Evolutionary conservation across 1,284 basidiomycete species (phyloP).

Genomic region (Cutaneotrichosporon sp.): DNA sequence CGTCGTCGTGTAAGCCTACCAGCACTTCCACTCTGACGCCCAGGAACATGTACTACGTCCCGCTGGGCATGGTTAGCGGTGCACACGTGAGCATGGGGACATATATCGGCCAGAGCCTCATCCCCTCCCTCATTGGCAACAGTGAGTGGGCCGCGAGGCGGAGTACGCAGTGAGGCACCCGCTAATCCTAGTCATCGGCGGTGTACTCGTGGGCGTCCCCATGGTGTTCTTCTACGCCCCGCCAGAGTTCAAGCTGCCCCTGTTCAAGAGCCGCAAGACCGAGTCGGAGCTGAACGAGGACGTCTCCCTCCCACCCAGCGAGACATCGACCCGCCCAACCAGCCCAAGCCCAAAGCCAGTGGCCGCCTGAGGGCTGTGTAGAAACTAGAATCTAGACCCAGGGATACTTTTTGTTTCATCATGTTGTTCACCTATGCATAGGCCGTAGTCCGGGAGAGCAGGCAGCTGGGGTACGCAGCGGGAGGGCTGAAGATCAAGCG

Average conservation of each 20-base stretch:
- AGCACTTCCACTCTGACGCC: constrained; percentile 4
- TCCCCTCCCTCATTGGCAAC: constrained; percentile 34
- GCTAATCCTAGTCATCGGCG: constrained; percentile 17
- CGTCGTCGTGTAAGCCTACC: constrained; percentile 25
- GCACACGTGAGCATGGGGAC: constrained; percentile 25
- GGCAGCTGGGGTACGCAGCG: too few species aligned
- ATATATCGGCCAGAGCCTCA: constrained; percentile 31
- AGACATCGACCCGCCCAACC: too few species aligned
- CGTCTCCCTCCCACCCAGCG: too few species aligned
- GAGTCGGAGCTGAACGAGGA: too few species aligned
- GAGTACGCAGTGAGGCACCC: neutral
- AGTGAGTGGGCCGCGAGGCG: constrained; percentile 12
- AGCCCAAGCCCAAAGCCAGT: too few species aligned
- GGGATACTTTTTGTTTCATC: too few species aligned
- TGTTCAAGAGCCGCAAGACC: neutral
- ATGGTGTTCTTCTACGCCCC: constrained; percentile 14
- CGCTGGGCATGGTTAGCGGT: constrained; percentile 44
- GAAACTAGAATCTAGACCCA: too few species aligned
- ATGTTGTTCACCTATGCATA: too few species aligned
- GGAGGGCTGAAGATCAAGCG: too few species aligned
- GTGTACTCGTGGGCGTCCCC: constrained; percentile 20
- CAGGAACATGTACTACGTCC: constrained; percentile 48
- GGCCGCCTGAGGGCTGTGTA: too few species aligned
- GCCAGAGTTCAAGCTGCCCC: constrained; percentile 8
- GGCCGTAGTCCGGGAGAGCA: too few species aligned